Base-by-base conservation (phyloP, 2,329 filamentous ascomycete species). In the Fusarium scirpi region DNA sequence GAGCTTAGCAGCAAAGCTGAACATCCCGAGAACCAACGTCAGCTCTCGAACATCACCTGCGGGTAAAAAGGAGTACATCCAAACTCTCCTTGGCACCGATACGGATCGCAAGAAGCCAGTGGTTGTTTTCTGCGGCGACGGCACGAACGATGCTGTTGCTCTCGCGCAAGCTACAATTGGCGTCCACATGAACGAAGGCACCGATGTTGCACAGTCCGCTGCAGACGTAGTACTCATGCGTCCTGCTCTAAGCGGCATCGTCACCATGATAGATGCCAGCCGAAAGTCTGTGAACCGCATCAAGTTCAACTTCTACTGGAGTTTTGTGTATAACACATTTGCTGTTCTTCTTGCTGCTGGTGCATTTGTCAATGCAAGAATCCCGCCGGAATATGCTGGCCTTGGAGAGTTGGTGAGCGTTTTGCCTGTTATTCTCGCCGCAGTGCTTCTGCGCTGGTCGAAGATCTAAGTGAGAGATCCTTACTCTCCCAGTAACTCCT, bases 91-190 rank as follows among this genome's bases (percentile, higher is more conserved):
- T 9, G 67, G 51, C 12, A 48, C 46, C 4, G 24, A 56, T 1
- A 38, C 41, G 13, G 68, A 70, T 10, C 32, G 38, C 8, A 73
- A 73, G 34, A 68, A 75, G 43, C 73, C 80, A 0, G 78, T 85
- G 2, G 86, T 93, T 20, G 78, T 94, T 8, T 94, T 95, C 78
- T 86, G 87, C 53, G 92, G 92, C 34, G 92, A 95, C 72, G 93
- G 93, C 3, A 94, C 91, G 16, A 95, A 95, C 77, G 92, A 95
- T 74, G 91, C 92, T 0, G 84, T 88, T 5, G 92, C 92, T 0
- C 84, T 95, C 4, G 89, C 91, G 1, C 87, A 90, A 75, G 91
- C 93, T 2, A 86, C 86, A 8, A 85, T 95, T 29, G 93, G 93
- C 29, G 83, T 94, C 0, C 90, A 93, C 69, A 87, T 95, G 76